Base-by-base conservation (phyloP, 2,329 filamentous ascomycete genomes). In the Talaromyces sp. region DNA sequence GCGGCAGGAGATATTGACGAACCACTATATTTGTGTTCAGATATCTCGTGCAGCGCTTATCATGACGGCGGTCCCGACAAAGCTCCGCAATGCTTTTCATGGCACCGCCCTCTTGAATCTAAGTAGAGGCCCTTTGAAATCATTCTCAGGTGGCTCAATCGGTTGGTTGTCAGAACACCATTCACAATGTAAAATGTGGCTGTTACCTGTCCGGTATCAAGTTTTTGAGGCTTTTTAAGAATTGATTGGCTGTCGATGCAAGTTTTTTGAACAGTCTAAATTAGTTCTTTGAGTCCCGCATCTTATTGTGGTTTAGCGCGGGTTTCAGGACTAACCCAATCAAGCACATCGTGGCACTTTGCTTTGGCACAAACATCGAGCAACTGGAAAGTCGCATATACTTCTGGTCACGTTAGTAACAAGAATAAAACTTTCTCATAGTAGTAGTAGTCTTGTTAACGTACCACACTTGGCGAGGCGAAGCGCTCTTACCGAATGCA, bases 1-100 rank as follows among this genome's bases (percentile, higher is more conserved):
- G 48, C 48, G 35, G 60, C 52, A 47, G 10, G 50, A 37, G 37
- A 56, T 22, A 62, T 62, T 43, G 56, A 59, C 8, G 27, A 45
- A 31, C 35, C 56, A 22, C n/a, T 54, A 24, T 58, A 43, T 41
- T 31, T 43, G 37, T 27, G 27, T 11, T 58, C 39, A 24, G 16
- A 43, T 43, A 59, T 41, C 35, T 45, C 16, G 33, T 37, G 4
- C 52, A 57, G 35, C 27, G 39, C 59, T 43, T 50, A 59, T 60
- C 27, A 45, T 43, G 45, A 31, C 35, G 63, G 64, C 65, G 66
- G 6, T 11, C 19, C 56, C 35, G 37, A 72, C 66, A 62, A 70
- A 79, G 77, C 67, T 86, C 83, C 59, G 84, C 82, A 67, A 84
- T 24, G 47, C 56, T 16, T 43, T 58, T 22, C 33, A 33, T 39